A percentile compares a stretch with the other conserved stretches of the same genome.
These are phyloP conservation scores for Arthroderma sp. DNA, from an alignment of 2,329 filamentous ascomycete species.

Conservation along the genomic window DNA sequence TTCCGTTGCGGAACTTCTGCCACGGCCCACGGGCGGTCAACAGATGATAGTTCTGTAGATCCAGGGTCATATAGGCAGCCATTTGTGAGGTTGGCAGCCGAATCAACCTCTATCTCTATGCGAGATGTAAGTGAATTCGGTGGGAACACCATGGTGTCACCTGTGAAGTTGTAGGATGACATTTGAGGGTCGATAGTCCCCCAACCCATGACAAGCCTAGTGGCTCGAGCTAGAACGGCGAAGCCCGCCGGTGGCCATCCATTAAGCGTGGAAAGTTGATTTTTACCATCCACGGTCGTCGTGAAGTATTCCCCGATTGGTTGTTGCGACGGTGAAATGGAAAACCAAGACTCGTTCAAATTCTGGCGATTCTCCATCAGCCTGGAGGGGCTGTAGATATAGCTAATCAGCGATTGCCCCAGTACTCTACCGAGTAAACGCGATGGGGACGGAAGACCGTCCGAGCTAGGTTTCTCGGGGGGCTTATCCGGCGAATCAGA, in stretches of 20 bases:
- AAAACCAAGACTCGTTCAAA: constrained; percentile 49
- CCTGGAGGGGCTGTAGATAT: constrained; percentile 43
- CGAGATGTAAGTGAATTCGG: constrained; percentile 33
- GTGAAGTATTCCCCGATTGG: constrained; percentile 45
- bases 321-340: constrained; percentile 29
- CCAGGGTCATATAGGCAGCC: constrained; percentile 44
- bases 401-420: constrained; percentile 36
- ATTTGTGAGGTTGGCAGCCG: constrained; percentile 33
- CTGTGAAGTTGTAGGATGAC: constrained; percentile 41
- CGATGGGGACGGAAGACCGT: constrained; percentile 34
- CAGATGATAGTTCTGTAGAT: constrained; percentile 30
- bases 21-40: constrained; percentile 45
- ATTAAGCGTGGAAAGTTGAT: constrained; percentile 39
- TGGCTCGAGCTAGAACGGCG: constrained; percentile 43
- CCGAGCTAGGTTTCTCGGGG: constrained; percentile 30
- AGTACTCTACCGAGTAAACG: constrained; percentile 40
- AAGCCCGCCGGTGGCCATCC: constrained; percentile 54
- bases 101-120: constrained; percentile 24
- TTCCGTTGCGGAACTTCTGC: constrained; percentile 20
- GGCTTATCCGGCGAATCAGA: constrained; percentile 32
- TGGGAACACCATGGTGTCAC: constrained; percentile 45
- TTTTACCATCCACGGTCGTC: constrained; percentile 25
- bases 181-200: constrained; percentile 48
- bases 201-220: constrained; percentile 45
- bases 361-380: constrained; percentile 43